These are phyloP conservation scores for Euphorbia lathyris DNA, from an alignment of 345 rosid species.

Conservation along the genomic window DNA sequence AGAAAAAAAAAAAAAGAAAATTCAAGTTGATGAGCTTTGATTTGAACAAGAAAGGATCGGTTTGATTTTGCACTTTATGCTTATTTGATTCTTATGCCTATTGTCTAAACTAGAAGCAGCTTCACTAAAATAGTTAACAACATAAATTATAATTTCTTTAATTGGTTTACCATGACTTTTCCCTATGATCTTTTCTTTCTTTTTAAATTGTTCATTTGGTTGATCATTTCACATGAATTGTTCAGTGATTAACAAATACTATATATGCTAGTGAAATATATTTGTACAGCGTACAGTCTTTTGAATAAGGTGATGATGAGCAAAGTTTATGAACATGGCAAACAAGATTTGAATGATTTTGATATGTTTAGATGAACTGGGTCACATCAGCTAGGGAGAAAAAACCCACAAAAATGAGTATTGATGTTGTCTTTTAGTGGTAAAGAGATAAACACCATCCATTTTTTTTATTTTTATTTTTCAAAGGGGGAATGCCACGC, in stretches of 20 bases:
- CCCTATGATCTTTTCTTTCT: not conserved
- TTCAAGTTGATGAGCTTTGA: no score
- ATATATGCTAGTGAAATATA: no score
- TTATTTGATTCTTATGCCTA: no score
- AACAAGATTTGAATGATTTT: slow-evolving; percentile 7
- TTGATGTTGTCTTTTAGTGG: not conserved
- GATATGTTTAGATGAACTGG: not conserved
- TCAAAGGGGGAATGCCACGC: not conserved
- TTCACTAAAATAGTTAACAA: not conserved
- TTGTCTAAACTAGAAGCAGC: not conserved
- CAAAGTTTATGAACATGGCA: not conserved
- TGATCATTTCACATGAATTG: no score
- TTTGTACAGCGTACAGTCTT: no score
- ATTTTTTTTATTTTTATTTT: not conserved
- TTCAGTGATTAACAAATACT: no score
- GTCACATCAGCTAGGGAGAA: slow-evolving; percentile 1
- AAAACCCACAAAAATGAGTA: not conserved
- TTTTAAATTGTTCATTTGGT: not conserved
- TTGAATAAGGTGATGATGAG: no score
- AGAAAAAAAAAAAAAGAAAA: no score
- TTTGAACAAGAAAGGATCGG: no score
- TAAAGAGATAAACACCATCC: not conserved
- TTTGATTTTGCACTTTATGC: no score
- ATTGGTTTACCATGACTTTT: not conserved
- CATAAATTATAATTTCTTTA: not conserved